phyloP scores from a whole-genome alignment of 1,139 yeast genomes.

The Blastobotrys raffinosifermentans region DNA sequence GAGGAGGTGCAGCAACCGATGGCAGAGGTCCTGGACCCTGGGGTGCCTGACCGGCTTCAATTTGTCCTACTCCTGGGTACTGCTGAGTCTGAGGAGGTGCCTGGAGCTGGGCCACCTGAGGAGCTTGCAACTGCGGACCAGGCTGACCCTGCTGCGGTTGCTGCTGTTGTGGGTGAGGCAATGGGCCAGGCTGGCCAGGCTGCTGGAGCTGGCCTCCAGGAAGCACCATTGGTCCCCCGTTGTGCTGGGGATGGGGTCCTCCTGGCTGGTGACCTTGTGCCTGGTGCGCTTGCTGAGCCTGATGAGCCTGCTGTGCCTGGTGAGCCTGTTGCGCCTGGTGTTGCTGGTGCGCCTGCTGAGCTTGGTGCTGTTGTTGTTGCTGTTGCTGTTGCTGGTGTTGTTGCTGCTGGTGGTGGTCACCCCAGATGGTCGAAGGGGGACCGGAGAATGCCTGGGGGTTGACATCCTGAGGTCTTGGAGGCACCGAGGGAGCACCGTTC shows the following conservation, averaged over 20 bases:
- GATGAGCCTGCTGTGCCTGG: conserved; percentile 13
- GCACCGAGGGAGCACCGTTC: conserved; percentile 42
- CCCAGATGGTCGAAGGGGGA: conserved; percentile 29
- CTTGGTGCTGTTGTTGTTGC: conserved; percentile 26
- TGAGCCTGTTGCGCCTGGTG: conserved; percentile 25
- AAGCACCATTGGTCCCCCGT: no score
- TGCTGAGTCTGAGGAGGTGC: conserved; percentile 24
- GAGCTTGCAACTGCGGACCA: conserved; percentile 9
- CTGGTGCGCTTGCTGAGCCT: conserved; percentile 9
- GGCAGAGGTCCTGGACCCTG: conserved; percentile 2
- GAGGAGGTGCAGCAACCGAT: no score
- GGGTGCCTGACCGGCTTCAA: conserved; percentile 1
- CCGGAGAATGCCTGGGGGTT: conserved; percentile 39
- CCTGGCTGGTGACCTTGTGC: conserved; percentile 12
- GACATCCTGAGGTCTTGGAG: conserved; percentile 37
- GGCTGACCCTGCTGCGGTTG: conserved; percentile 18
- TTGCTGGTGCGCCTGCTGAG: conserved; percentile 20
- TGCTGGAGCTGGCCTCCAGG: conserved; percentile 13
- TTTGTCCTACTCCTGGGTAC: not conserved
- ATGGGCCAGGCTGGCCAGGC: conserved; percentile 17
- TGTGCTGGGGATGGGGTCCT: no score
- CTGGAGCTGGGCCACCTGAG: conserved; percentile 12
- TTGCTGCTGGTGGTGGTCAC: conserved; percentile 22
- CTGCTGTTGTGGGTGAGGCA: conserved; percentile 18
- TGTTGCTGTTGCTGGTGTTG: conserved; percentile 24